Base-by-base conservation (phyloP, 257 asterid species). In the Penstemon barbatus region DNA sequence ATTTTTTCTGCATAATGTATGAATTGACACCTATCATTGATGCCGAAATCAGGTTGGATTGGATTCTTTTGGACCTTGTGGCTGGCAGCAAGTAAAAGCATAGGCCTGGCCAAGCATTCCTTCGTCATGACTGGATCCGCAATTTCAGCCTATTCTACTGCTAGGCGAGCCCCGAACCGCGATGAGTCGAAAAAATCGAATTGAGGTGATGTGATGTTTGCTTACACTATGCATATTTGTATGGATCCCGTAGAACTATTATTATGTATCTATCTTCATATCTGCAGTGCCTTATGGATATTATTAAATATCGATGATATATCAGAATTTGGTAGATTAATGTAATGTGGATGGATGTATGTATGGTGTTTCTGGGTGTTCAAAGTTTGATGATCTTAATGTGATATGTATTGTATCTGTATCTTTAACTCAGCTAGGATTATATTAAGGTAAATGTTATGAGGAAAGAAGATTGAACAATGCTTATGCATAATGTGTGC, bases 51-150 rank as follows among this genome's bases (percentile, higher is more conserved):
- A 91, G 97, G 93, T 58, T 91, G 96, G 95, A 81, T 91, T 15
- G 97, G 94, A 7, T 82, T 91, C 79, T 84, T 89, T 66, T 85
- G 80, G 79, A 63, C 58, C 4, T 18, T 89, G 66, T 91, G 91
- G 89, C 19, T 87, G 49, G 91, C 62, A 33, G 76, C 86, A 37
- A 78, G 51, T 75, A 87, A 86, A 76, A 72, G 83, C 58, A 0
- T 85, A 9, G 56, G 75, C 49, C 71, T 91, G 57, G 96, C 87
- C 8, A 91, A 84, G 80, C 82, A 51, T 46, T 82, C 90, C 3
- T 55, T 87, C 57, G 57, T 76, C 66, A 52, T 78, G 69, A 89
- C 95, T 5, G 90, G 94, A 55, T 84, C 97, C 0, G 87, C 82
- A 4, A 75, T 88, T 7, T 79, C 95, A 6, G 77, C 87, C 8